Base-by-base conservation (phyloP, 805 yeast genomes). In the Yarrowia porcina region DNA sequence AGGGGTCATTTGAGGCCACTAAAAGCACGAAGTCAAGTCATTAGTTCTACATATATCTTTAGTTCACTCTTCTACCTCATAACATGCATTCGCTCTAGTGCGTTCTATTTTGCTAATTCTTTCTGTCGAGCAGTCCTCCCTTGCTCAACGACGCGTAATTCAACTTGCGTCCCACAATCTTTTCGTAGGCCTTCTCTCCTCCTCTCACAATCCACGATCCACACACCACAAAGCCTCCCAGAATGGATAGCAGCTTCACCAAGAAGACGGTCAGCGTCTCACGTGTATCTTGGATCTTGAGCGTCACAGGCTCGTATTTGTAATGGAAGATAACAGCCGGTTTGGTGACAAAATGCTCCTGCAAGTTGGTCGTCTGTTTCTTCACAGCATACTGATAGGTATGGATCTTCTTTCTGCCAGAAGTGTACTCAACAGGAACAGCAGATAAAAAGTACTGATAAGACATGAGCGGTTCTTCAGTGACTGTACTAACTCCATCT, bases 311-410 rank as follows among this genome's bases (percentile, higher is more conserved):
- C 69, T 94, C 98, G 72, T 94, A 90, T 67, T 90, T 90, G 73
- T 92, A 93, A 63, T 82, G 83, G 76, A 94, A 83, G 69, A 82
- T 88, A 25, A 93, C 85, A 0, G 97, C 97, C 4, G 97, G 96
- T 5, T 81, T 67, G 8, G 52, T 45, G 72, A 23, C 75, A 75
- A 30, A 59, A 30, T 32, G 64, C 66, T 17, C 65, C 66, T 65
- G 70, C 71, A 65, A 61, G 67, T 28, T 23, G 49, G 65, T 65
- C 57, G 65, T 45, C 64, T 64, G 65, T 52, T 66, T 70, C 5
- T 66, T 65, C 20, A 66, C 67, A 73, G 97, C 85, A 73, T 90
- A 94, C 74, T 92, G 98, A 72, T 88, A 86, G 1, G 98, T 92
- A 64, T 88, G 75, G 68, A 54, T 65, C 68, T 69, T 85, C 83